phyloP scores from a whole-genome alignment of 2,329 filamentous ascomycete genomes.

The Periconia digitata region DNA sequence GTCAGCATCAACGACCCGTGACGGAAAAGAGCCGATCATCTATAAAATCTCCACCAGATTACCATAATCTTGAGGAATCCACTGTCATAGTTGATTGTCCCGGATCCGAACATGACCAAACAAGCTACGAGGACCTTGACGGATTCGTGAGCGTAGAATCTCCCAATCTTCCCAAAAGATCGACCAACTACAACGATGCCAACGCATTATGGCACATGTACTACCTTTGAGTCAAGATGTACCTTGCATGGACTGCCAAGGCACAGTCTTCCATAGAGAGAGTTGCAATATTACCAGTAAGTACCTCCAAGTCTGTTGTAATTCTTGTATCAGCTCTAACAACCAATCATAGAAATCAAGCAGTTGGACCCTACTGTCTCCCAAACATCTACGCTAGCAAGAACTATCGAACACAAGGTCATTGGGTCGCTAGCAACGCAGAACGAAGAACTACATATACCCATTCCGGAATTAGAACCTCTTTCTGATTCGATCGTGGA shows the following conservation, averaged over 20 bases:
- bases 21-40: no score
- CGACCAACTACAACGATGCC: no score
- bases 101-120: no score
- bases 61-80: no score
- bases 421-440: neutral
- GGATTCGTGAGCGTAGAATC: no score
- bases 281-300: constrained; percentile 27
- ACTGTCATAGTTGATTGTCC: no score
- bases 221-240: constrained; percentile 8
- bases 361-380: constrained; percentile 10
- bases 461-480: constrained; percentile 9
- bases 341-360: constrained; percentile 6
- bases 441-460: neutral
- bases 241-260: constrained; percentile 31
- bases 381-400: neutral
- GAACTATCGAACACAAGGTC: neutral
- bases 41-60: no score
- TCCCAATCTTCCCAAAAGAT: no score
- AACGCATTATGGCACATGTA: no score
- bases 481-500: constrained; percentile 2
- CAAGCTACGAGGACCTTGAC: no score
- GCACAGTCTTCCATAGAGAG: constrained; percentile 9
- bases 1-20: no score
- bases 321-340: neutral
- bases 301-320: neutral